Evolutionary conservation across 208 protist species (phyloP), one percentile per base, ranked within the genome.

Genomic region (Trypanosoma cruzi): DNA sequence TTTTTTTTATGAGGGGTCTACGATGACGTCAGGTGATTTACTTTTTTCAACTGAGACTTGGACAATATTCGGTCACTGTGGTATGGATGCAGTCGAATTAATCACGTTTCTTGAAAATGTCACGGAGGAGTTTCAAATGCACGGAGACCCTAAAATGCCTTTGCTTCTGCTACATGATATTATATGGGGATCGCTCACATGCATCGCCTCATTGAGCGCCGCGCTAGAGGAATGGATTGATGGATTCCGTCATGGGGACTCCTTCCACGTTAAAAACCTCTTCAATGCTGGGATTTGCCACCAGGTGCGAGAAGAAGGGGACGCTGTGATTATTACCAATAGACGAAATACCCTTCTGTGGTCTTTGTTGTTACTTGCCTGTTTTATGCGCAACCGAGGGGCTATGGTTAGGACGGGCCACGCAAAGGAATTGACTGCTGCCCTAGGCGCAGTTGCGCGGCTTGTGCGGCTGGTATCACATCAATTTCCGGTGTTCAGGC

Each of bases 121-220:
- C 10, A 36, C 48, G 11, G 57, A 64, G 24, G 24, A 64, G 22
- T 65, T 72, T 72, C 18, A 57, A 46, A 14, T 4, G 20, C 28
- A 24, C 32, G 36, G 31, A 52, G 29, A 26, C 2, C 2, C 0
- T 6, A 59, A 24, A 26, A 48, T 18, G 8, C 4, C 10, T 36
- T 46, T 72, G 4, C 34, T 10, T 64, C 7, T 56, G 44, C 32
- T 72, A 16, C 67, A 58, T 49, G 31, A 59, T 46, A 49, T 72
- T 72, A 48, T 67, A 16, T 67, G 60, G 60, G 46, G 49, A 2
- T 66, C 70, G 10, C 70, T 75, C 20, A 52, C 62, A 36, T 54
- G 54, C 29, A 67, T 75, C 37, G 46, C 54, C 10, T 34, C 70
- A 2, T 28, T 54, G 14, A 57, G 44, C 28, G 40, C 24, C n/a